These are phyloP conservation scores for Tricholomella constricta DNA, from an alignment of 768 basidiomycete genomes.

Conservation along the genomic window DNA sequence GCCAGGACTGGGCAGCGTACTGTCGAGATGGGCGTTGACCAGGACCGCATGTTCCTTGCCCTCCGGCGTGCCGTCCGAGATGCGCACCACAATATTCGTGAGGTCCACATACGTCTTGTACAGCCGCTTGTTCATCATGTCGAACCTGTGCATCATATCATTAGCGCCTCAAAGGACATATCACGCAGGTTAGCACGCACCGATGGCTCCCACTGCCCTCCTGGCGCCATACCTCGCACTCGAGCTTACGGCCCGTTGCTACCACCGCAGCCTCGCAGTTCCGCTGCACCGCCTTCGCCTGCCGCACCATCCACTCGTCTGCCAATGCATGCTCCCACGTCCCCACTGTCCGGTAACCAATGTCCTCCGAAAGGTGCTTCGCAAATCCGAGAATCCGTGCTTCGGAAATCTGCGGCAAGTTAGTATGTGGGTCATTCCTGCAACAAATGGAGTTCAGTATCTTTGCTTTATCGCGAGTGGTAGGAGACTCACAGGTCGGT, in stretches of 20 bases:
- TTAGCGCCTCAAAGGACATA: not conserved
- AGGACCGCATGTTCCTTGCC: conserved; percentile 84
- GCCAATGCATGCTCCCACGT: conserved; percentile 85
- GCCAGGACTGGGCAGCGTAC: conserved; percentile 76
- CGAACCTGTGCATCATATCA: conserved; percentile 58
- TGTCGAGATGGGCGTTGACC: conserved; percentile 85
- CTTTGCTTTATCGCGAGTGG: not conserved
- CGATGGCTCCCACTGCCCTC: conserved; percentile 86
- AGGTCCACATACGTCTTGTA: conserved; percentile 88
- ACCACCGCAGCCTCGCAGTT: conserved; percentile 60
- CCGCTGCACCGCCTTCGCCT: conserved; percentile 60
- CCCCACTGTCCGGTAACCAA: conserved; percentile 91
- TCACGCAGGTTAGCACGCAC: conserved; percentile 43
- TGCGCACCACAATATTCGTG: conserved; percentile 85
- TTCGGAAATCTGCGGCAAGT: conserved; percentile 73
- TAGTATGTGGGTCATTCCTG: conserved; percentile 52
- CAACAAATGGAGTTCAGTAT: not conserved
- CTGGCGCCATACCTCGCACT: conserved; percentile 93
- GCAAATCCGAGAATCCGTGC: conserved; percentile 62
- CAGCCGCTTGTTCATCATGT: conserved; percentile 84
- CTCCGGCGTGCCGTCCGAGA: conserved; percentile 73
- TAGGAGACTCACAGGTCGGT: conserved; percentile 47
- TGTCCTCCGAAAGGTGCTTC: conserved; percentile 76
- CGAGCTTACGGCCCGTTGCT: conserved; percentile 55
- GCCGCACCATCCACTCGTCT: conserved; percentile 78